Conservation (phyloP, 1,284 basidiomycete species). For the Ceratobasidium sp. region DNA sequence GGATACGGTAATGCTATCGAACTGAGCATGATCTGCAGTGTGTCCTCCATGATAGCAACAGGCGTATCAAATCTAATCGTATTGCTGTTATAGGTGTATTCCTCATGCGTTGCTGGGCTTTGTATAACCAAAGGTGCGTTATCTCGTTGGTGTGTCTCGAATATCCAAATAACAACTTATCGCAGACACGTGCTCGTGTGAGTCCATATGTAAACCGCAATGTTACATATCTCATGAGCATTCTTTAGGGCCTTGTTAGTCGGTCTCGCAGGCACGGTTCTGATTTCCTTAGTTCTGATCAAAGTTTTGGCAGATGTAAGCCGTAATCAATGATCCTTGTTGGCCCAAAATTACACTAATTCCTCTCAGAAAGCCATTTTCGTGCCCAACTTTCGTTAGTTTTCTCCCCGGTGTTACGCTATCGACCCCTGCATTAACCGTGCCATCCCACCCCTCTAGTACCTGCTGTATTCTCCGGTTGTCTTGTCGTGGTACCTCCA, state of each 20-base stretch:
- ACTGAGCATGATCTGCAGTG: background rate
- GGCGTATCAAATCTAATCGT: background rate
- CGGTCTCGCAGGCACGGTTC: background rate
- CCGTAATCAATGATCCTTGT: background rate
- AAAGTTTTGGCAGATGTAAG: constrained; percentile 10
- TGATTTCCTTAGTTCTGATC: background rate
- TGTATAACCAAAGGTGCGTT: constrained; percentile 12
- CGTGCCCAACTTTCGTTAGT: constrained; percentile 13
- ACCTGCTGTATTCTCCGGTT: constrained; percentile 16
- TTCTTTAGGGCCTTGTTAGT: background rate
- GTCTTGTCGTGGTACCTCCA: constrained; percentile 8
- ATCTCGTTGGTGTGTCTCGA: too few species aligned
- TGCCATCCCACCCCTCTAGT: background rate
- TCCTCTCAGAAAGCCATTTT: background rate
- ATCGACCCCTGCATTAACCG: too few species aligned
- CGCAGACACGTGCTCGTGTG: background rate
- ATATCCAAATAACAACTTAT: too few species aligned
- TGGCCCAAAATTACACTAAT: background rate
- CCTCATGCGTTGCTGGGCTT: constrained; percentile 21
- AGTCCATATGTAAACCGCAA: background rate
- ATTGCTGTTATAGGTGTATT: background rate
- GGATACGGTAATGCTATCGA: background rate
- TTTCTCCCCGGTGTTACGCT: too few species aligned
- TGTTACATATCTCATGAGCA: background rate
- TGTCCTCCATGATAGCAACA: background rate